Evolutionary conservation across 2,329 filamentous ascomycete genomes (phyloP), one percentile per base, ranked within the genome.

Genomic region (Fusarium sp.): DNA sequence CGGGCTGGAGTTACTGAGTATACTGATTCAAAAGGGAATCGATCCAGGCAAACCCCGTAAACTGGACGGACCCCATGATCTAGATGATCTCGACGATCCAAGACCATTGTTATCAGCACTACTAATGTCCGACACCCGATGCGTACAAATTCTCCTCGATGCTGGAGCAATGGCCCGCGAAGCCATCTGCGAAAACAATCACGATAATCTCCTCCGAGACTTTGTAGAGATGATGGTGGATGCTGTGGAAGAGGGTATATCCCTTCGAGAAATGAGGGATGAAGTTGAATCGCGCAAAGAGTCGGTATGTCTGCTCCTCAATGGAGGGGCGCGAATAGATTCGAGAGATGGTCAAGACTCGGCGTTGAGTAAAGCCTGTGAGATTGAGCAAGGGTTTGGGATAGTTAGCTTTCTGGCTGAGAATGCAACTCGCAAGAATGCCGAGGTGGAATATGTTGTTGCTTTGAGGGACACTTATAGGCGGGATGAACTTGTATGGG

Each of bases 21-120:
- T 62, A 1, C 4, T 62, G 1, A 44, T 57, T 5, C 30, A 34
- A 22, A 41, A 41, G 15, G 59, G 59, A 14, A 32, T 57, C 3
- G 20, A 62, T 8, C 30, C 54, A 5, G 41, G 34, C 24, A 18
- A 20, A 10, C 38, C 8, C 5, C 8, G 7, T 12, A 24, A 34
- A 20, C 11, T 34, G 8, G 41, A 24, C 15, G 12, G 38, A 20
- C 6, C 5, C 3, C 5, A 7, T 7, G 20, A 34, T 12, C 9
- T n/a, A 11, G 15, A 14, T 7, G 1, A 6, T 5, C 4, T 22
- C 1, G 24, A 39, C 7, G 32, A 24, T 1, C 18, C 38, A 13
- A 32, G 50, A 4, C 59, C 59, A 3, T 2, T 62, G 5, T 24
- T 57, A 10, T 57, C 30, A 32, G 59, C 59, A 17, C 30, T 62